A percentile compares a stretch with the other conserved stretches of the same genome.
phyloP scores from a whole-genome alignment of 2,329 filamentous ascomycete genomes.

The Fonsecaea pugnacius region DNA sequence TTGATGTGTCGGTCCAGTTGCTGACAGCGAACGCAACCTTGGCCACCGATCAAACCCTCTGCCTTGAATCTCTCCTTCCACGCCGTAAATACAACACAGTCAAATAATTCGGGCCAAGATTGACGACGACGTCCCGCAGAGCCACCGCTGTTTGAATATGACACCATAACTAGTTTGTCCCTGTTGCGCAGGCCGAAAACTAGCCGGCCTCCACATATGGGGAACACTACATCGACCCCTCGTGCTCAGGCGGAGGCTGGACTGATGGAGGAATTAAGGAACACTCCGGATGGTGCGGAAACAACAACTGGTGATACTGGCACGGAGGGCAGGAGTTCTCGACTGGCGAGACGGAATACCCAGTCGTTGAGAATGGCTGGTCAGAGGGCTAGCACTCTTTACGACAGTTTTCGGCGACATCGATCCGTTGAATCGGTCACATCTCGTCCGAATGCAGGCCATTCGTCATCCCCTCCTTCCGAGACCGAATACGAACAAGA shows the following conservation, averaged over 20 bases:
- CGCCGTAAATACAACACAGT: not conserved
- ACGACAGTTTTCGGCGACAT: slow-evolving; percentile 39
- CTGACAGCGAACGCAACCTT: slow-evolving; percentile 21
- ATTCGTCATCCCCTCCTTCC: slow-evolving; percentile 33
- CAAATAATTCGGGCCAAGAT: not conserved
- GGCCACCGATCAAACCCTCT: not conserved
- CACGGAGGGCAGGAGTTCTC: slow-evolving; percentile 21
- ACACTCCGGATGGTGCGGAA: slow-evolving; percentile 14
- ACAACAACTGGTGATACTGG: slow-evolving; percentile 6
- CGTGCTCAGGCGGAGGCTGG: slow-evolving; percentile 22
- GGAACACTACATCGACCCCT: slow-evolving; percentile 29
- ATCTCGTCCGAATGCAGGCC: slow-evolving; percentile 20
- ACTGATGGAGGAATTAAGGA: slow-evolving; percentile 25
- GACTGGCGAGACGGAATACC: slow-evolving; percentile 27
- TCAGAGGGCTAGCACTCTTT: slow-evolving; percentile 33
- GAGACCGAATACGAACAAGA: slow-evolving; percentile 46
- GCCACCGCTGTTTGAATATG: slow-evolving; percentile 22
- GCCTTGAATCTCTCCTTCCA: not conserved
- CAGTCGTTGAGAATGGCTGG: slow-evolving; percentile 25
- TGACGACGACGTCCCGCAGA: not conserved
- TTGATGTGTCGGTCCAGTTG: slow-evolving; percentile 19
- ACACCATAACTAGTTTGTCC: slow-evolving; percentile 17
- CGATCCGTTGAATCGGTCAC: slow-evolving; percentile 30
- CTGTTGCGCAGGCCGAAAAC: slow-evolving; percentile 21
- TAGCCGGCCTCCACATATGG: slow-evolving; percentile 24